phyloP scores from a whole-genome alignment of 768 basidiomycete genomes.

The Termitomyces sp. region DNA sequence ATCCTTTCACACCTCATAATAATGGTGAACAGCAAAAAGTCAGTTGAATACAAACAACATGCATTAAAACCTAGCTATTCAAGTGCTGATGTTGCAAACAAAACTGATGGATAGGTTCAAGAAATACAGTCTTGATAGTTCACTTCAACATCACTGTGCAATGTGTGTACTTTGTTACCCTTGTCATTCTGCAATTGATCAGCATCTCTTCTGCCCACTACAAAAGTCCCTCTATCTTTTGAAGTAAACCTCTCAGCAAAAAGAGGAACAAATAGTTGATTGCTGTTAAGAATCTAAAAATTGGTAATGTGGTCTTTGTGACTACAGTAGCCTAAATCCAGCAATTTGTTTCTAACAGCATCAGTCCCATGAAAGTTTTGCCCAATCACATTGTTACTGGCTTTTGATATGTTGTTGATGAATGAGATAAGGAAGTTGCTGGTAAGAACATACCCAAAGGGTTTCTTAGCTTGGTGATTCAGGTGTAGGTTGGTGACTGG shows the following conservation, averaged over 20 bases:
- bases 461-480: too few species aligned
- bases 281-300: not conserved
- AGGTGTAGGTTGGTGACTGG: too few species aligned
- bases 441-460: not conserved
- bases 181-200: constrained; percentile 42
- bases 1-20: too few species aligned
- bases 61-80: too few species aligned
- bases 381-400: not conserved
- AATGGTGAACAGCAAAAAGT: too few species aligned
- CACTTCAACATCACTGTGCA: constrained; percentile 35
- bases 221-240: not conserved
- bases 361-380: not conserved
- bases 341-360: not conserved
- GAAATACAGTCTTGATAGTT: constrained; percentile 25
- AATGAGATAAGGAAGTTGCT: not conserved
- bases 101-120: too few species aligned
- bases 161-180: constrained; percentile 28
- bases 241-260: not conserved
- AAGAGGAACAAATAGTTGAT: not conserved
- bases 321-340: not conserved
- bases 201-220: constrained; percentile 32
- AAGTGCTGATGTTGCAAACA: too few species aligned
- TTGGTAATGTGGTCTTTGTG: not conserved
- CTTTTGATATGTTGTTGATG: not conserved
- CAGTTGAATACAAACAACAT: too few species aligned